Conservation (phyloP, 495 filamentous ascomycete genomes). For the Aspergillus nidulans region DNA sequence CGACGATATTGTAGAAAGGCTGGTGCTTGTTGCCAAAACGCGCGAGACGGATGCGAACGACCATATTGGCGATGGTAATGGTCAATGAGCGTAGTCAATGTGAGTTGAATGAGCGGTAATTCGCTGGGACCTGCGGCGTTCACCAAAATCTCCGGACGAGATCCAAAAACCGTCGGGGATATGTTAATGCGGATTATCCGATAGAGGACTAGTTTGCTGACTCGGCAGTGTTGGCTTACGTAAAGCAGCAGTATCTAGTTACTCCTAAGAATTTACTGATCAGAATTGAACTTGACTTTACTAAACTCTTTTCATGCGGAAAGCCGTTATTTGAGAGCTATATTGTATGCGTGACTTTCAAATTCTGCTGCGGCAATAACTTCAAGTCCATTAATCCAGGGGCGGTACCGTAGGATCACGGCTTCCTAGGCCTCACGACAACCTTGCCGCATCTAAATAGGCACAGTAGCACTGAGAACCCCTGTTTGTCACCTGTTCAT, state of each 20-base stretch:
- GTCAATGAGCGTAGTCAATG: neutral
- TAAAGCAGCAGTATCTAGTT: neutral
- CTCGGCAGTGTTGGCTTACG: conserved; percentile 26
- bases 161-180: conserved; percentile 24
- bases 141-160: conserved; percentile 23
- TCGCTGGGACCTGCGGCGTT: conserved; percentile 3
- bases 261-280: no score
- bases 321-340: no score
- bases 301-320: no score
- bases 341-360: no score
- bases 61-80: conserved; percentile 56
- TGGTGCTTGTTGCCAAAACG: conserved; percentile 84
- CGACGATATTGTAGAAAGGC: conserved; percentile 96
- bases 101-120: conserved; percentile 1
- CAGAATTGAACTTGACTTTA: neutral
- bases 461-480: no score
- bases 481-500: no score
- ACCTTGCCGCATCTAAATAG: no score
- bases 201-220: conserved; percentile 26
- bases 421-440: no score
- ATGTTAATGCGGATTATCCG: conserved; percentile 21
- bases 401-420: no score
- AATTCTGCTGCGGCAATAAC: no score
- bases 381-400: no score
- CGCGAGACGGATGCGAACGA: conserved; percentile 85